Percentiles rank a stretch among this genome's conserved stretches.
Evolutionary conservation across 257 asterid genomes (phyloP).

Genomic region (Capsicum pubescens): DNA sequence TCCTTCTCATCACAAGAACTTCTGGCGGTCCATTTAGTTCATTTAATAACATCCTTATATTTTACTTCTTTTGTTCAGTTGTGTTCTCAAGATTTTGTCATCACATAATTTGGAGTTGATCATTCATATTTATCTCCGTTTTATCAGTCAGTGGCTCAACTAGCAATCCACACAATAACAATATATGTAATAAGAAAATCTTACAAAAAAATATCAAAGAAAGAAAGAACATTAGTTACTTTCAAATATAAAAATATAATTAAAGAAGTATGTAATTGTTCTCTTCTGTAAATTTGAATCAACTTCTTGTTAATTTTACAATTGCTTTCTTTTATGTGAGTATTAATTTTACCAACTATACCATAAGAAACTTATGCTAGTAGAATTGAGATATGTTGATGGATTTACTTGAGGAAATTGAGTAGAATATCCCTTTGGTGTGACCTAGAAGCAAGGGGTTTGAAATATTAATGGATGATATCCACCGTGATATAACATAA

Average conservation of each 20-base stretch:
- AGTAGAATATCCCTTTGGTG: background rate
- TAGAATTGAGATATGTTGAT: background rate
- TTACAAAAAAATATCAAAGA: background rate
- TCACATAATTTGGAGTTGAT: background rate
- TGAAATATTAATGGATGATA: background rate
- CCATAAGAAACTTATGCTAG: background rate
- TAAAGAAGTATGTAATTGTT: background rate
- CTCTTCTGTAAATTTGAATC: background rate
- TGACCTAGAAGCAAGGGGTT: conserved; percentile 13
- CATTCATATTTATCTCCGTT: background rate
- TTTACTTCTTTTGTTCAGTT: background rate
- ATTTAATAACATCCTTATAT: background rate
- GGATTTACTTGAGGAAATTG: background rate
- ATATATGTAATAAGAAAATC: background rate
- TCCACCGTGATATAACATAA: background rate
- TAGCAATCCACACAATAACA: background rate
- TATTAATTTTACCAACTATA: background rate
- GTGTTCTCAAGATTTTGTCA: background rate
- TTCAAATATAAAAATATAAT: background rate
- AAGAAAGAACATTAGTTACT: background rate
- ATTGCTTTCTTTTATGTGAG: background rate
- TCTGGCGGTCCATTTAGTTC: background rate
- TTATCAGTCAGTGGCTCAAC: background rate
- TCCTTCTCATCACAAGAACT: background rate
- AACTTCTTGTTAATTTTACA: background rate